A percentile compares a stretch with the other conserved stretches of the same genome.
Evolutionary conservation across 2,329 filamentous ascomycete genomes (phyloP).

Genomic region (Dactylonectria macrodidyma): DNA sequence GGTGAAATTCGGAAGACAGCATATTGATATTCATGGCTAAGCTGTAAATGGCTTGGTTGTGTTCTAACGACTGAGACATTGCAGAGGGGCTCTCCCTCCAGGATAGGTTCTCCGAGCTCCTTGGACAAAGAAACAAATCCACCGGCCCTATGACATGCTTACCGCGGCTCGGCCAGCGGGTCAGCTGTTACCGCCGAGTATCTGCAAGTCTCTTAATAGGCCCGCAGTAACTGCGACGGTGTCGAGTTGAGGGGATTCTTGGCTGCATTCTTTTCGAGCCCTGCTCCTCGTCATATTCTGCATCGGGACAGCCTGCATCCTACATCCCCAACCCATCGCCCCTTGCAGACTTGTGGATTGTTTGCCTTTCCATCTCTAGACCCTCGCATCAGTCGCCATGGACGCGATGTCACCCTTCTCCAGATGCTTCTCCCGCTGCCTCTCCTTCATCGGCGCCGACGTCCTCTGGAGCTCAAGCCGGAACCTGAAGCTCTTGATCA

Average conservation of each 20-base stretch:
- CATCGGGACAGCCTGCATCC: not conserved
- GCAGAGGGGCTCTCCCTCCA: not conserved
- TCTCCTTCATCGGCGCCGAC: conserved; percentile 40
- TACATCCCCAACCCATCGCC: not conserved
- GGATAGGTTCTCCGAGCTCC: not conserved
- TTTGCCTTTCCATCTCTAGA: not conserved
- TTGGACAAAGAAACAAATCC: too few relatives aligned
- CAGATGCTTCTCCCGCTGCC: conserved; percentile 14
- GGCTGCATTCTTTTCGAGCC: not conserved
- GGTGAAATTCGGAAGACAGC: not conserved
- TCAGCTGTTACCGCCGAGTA: too few relatives aligned
- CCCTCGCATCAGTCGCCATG: conserved; percentile 20
- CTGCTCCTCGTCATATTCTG: not conserved
- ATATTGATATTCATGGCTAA: not conserved
- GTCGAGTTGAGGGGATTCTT: too few relatives aligned
- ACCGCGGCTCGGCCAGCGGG: too few relatives aligned
- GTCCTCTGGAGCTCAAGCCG: conserved; percentile 38
- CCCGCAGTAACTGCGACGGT: too few relatives aligned
- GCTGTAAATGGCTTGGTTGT: not conserved
- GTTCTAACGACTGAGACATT: not conserved
- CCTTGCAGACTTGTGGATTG: not conserved
- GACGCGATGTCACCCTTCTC: conserved; percentile 7
- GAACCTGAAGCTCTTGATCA: conserved; percentile 39
- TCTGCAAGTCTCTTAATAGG: too few relatives aligned
- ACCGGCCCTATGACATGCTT: too few relatives aligned